Evolutionary conservation across 2,329 filamentous ascomycete species (phyloP).

Genomic region (Pseudocercospora fuligena): DNA sequence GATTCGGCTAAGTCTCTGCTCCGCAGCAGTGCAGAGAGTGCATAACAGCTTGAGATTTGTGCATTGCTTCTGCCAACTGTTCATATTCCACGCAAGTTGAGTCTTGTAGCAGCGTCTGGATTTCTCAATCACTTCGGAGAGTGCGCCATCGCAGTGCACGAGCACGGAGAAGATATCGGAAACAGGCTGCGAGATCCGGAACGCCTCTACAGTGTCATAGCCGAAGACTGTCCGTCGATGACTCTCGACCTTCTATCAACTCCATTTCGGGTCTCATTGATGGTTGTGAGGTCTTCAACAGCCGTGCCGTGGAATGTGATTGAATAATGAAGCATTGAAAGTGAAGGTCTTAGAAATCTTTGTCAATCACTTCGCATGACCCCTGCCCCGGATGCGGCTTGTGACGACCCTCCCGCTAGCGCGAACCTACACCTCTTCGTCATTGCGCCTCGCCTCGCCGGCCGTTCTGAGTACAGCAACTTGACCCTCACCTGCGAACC

Average conservation of each 20-base stretch:
- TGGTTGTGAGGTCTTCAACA: background rate
- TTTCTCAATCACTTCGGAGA: background rate
- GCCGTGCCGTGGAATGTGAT: background rate
- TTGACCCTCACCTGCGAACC: background rate
- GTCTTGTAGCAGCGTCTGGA: too few relatives aligned
- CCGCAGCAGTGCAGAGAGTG: too few relatives aligned
- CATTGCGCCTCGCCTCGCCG: background rate
- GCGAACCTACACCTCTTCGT: background rate
- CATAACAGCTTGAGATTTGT: too few relatives aligned
- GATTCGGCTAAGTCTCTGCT: too few relatives aligned
- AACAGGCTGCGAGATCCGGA: background rate
- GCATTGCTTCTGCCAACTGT: too few relatives aligned
- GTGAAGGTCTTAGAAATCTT: background rate
- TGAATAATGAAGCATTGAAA: background rate
- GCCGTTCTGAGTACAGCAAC: background rate
- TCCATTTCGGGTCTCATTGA: background rate
- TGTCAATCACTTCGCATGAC: background rate
- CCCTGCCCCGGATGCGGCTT: constrained; percentile 1
- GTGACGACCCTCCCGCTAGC: constrained; percentile 10
- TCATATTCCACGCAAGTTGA: too few relatives aligned
- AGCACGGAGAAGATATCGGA: background rate
- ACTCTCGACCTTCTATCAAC: background rate
- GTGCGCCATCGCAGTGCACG: background rate
- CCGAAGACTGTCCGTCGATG: background rate
- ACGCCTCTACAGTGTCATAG: background rate